phyloP scores from a whole-genome alignment of 2,329 filamentous ascomycete genomes.

The Penicillium sp. region DNA sequence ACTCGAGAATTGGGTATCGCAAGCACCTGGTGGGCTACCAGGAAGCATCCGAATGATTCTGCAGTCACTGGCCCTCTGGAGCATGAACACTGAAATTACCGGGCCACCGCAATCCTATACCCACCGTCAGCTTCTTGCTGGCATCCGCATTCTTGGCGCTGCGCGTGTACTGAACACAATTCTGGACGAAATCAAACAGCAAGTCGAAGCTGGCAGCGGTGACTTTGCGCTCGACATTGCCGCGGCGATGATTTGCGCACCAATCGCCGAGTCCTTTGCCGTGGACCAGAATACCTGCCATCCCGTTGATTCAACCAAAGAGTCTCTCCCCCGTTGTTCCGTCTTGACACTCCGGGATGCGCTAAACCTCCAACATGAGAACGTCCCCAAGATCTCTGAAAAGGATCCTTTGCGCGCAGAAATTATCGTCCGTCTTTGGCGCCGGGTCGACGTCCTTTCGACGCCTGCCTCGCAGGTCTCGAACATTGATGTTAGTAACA shows the following conservation, averaged over 20 bases:
- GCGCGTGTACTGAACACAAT: conserved; percentile 34
- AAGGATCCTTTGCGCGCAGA: conserved; percentile 43
- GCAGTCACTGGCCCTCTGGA: conserved; percentile 51
- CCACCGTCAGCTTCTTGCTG: conserved; percentile 47
- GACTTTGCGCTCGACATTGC: conserved; percentile 43
- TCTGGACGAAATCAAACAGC: conserved; percentile 41
- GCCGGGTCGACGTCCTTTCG: conserved; percentile 41
- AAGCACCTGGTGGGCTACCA: conserved; percentile 44
- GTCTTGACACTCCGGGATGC: conserved; percentile 41
- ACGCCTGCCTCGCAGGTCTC: conserved; percentile 36
- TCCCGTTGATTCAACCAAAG: conserved; percentile 30
- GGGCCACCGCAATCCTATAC: conserved; percentile 52
- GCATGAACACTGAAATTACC: conserved; percentile 45
- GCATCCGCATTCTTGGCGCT: conserved; percentile 40
- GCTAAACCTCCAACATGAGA: conserved; percentile 35
- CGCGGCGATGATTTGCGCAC: conserved; percentile 40
- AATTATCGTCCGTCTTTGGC: conserved; percentile 42
- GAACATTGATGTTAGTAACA: conserved; percentile 40
- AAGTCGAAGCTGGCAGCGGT: conserved; percentile 37
- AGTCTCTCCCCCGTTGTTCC: conserved; percentile 29
- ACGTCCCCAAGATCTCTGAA: conserved; percentile 38
- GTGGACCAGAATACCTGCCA: conserved; percentile 35
- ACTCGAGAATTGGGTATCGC: conserved; percentile 48
- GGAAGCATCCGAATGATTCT: conserved; percentile 47
- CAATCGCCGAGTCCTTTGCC: conserved; percentile 37